These are phyloP conservation scores for Claviceps sp. DNA, from an alignment of 2,329 filamentous ascomycete species.

Conservation along the genomic window DNA sequence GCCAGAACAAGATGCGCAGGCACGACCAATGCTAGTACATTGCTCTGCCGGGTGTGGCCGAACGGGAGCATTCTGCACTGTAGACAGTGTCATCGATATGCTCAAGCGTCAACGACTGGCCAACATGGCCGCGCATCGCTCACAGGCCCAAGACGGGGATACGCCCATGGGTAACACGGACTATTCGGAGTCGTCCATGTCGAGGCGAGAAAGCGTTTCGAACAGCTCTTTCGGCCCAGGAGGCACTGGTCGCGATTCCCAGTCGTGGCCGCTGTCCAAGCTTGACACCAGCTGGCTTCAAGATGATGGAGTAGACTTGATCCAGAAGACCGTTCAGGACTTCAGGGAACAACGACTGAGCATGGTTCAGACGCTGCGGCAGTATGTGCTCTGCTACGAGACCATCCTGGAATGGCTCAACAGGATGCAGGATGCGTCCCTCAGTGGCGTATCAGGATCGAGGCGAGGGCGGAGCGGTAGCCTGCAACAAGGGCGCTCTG, in stretches of 20 bases:
- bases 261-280: constrained; percentile 3
- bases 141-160: constrained; percentile 28
- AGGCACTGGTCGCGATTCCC: constrained; percentile 4
- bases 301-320: constrained; percentile 60
- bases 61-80: constrained; percentile 91
- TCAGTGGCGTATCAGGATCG: constrained; percentile 9
- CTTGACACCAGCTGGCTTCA: constrained; percentile 52
- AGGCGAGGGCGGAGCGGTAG: constrained; percentile 19
- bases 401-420: constrained; percentile 78
- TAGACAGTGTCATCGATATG: constrained; percentile 94
- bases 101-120: constrained; percentile 64
- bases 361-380: constrained; percentile 90
- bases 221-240: constrained; percentile 6
- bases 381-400: constrained; percentile 95
- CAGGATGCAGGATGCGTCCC: constrained; percentile 27
- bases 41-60: constrained; percentile 93
- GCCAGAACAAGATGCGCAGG: constrained; percentile 37
- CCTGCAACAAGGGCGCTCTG: constrained; percentile 12
- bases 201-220: constrained; percentile 13
- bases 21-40: constrained; percentile 75
- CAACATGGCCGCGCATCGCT: constrained; percentile 12
- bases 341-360: constrained; percentile 79
- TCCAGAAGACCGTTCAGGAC: constrained; percentile 79
- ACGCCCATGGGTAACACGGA: constrained; percentile 27
- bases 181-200: constrained; percentile 17